A percentile compares a stretch with the other conserved stretches of the same genome.
Conservation (phyloP, 2,329 filamentous ascomycete genomes). For the Diaporthe citriasiana region DNA sequence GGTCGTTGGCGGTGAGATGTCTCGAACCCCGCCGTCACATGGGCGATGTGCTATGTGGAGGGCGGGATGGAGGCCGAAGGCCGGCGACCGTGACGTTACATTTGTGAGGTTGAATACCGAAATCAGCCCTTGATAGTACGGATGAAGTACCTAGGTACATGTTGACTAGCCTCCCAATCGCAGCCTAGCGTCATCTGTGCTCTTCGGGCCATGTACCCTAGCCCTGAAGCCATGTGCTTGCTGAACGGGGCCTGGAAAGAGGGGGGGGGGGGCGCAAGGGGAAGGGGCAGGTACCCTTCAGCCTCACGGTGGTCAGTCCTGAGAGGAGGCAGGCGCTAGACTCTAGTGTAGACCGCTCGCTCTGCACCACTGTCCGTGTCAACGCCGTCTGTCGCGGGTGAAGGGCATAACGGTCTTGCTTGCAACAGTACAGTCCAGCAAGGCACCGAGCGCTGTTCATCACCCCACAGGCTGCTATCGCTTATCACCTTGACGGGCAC, state of each 20-base stretch:
- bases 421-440: not conserved
- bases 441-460: not conserved
- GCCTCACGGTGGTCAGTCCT: conserved; percentile 14
- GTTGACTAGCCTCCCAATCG: not conserved
- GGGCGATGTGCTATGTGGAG: conserved; percentile 12
- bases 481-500: not conserved
- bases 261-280: too few species aligned
- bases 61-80: conserved; percentile 6
- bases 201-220: not conserved
- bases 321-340: conserved; percentile 10
- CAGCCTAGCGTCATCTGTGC: conserved; percentile 4
- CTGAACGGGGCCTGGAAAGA: too few species aligned
- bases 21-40: conserved; percentile 30
- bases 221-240: not conserved
- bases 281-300: not conserved
- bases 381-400: not conserved
- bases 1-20: conserved; percentile 18
- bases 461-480: not conserved
- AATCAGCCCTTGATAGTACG: not conserved
- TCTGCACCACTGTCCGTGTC: not conserved
- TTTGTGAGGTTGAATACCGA: conserved; percentile 7
- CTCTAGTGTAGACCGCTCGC: conserved; percentile 9
- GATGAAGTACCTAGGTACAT: not conserved
- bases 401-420: not conserved
- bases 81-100: conserved; percentile 37